These are phyloP conservation scores for Hanseniaspora nectarophila DNA, from an alignment of 805 yeast genomes.

Conservation along the genomic window DNA sequence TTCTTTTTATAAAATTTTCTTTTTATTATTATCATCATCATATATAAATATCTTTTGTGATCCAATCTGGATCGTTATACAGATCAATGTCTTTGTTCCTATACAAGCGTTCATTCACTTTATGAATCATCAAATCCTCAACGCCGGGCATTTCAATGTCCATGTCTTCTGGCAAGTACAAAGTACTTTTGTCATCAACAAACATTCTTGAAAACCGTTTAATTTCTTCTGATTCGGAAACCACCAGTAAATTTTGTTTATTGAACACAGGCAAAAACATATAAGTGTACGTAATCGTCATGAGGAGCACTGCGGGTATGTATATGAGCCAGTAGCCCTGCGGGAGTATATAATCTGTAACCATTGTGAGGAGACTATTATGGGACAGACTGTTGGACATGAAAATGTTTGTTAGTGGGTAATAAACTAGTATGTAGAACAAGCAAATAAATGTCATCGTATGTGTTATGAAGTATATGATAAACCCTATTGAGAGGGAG, in stretches of 20 bases:
- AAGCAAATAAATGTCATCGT: not conserved
- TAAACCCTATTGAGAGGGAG: slow-evolving; percentile 12
- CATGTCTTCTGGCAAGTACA: not conserved
- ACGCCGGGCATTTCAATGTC: slow-evolving; percentile 10
- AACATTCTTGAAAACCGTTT: not conserved
- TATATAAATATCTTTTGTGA: slow-evolving; percentile 7
- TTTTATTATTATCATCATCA: not conserved
- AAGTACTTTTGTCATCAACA: slow-evolving; percentile 6
- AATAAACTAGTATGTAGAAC: slow-evolving; percentile 5
- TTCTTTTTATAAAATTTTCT: not conserved
- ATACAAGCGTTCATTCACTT: slow-evolving; percentile 8
- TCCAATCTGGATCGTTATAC: slow-evolving; percentile 8
- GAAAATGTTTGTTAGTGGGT: not conserved
- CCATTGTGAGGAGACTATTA: not conserved
- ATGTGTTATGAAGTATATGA: slow-evolving; percentile 8
- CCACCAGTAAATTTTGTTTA: not conserved
- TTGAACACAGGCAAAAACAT: slow-evolving; percentile 7
- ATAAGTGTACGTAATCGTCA: not conserved
- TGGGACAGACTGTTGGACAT: not conserved
- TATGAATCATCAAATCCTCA: slow-evolving; percentile 6
- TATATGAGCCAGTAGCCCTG: slow-evolving; percentile 14
- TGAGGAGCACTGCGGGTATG: not conserved
- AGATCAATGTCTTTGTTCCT: not conserved
- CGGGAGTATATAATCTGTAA: slow-evolving; percentile 12
- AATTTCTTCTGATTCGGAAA: not conserved